Evolutionary conservation across 2,329 filamentous ascomycete genomes (phyloP), one percentile per base, ranked within the genome.

Genomic region (Cladobotryum protrusum): DNA sequence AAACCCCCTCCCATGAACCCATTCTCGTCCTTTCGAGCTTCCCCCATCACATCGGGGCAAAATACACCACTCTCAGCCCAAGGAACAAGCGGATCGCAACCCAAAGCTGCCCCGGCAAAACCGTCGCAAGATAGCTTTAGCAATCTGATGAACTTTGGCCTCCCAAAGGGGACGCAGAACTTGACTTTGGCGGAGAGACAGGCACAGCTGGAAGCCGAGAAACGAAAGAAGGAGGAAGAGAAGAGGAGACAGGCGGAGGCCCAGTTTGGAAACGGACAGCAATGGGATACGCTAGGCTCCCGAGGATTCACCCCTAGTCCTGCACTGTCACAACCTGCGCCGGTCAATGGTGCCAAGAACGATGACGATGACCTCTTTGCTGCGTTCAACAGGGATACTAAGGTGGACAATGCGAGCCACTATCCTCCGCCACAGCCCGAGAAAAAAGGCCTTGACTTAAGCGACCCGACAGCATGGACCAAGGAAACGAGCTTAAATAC

Each of bases 171-270:
- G 48, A 79, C 77, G 29, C 85, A 83, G 66, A 93, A 86, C 56
- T 73, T 96, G 14, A 86, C 82, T 54, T 70, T 96, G 57, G 81
- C 87, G 56, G 88, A 95, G 67, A 85, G 89, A 60, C 87, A 89
- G 67, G 79, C 82, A 54, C 81, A 79, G 52, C 67, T 86, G 35
- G 77, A 82, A 56, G 78, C 75, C 4, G 81, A 85, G 67, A 88
- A 82, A 68, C 74, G 78, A 33, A 81, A 74, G 64, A 87, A 92
- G 64, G 87, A 90, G 53, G 85, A 85, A 52, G 85, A 91, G 63
- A 80, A 81, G 62, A 80, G 78, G 60, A 85, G 78, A 60, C 81
- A 84, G 63, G 79, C 84, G 59, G 88, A 93, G 56, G 77, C 81
- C 29, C 83, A 92, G 53, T 96, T 89, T 67, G 89, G 88, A 2